Base-by-base conservation (phyloP, 768 basidiomycete species). In the Lactifluus piperatus region DNA sequence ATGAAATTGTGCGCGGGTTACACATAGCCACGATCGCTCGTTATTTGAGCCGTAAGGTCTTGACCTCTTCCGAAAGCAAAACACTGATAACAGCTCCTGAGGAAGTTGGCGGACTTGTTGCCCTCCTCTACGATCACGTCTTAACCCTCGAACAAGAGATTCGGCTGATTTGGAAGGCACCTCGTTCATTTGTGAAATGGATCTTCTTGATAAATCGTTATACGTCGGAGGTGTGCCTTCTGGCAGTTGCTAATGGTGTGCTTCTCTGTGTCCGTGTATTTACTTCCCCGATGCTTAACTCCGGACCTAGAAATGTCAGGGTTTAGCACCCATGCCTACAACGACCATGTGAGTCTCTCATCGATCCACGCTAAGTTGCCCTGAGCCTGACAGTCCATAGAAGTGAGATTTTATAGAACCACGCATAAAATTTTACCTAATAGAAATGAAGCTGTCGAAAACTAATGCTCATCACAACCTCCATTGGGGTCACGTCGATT, bases 141-240 rank as follows among this genome's bases (percentile, higher is more conserved):
- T 58, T 79, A 34, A 72, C 76, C 3, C 67, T 79, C 26, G 58
- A 64, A 6, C 73, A 76, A 36, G 78, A 79, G 62, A 68, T 78
- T 29, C 57, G 68, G 37, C 69, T 72, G 49, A 69, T 79, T 20
- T 79, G 77, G 76, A 65, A 58, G 18, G 74, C 76, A 0, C 71
- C 68, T 51, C 63, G 63, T 53, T 73, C 73, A 0, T 67, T 71
- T 24, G 68, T 71, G 1, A 79, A 77, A 52, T 57, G 73, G 44
- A 64, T 73, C 2, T 77, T 76, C 64, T 65, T 79, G 27, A 34
- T 73, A 8, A 70, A 76, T 57, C 71, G 76, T 2, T 79, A 79
- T 62, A 27, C 68, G 0, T 71, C 76, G 0, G 68, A 72, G 27
- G 55, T 36, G 6, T 64, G 59, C 13, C 64, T 72, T 1, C 41